phyloP scores from a whole-genome alignment of 2,329 filamentous ascomycete species.

The Fusarium equiseti region DNA sequence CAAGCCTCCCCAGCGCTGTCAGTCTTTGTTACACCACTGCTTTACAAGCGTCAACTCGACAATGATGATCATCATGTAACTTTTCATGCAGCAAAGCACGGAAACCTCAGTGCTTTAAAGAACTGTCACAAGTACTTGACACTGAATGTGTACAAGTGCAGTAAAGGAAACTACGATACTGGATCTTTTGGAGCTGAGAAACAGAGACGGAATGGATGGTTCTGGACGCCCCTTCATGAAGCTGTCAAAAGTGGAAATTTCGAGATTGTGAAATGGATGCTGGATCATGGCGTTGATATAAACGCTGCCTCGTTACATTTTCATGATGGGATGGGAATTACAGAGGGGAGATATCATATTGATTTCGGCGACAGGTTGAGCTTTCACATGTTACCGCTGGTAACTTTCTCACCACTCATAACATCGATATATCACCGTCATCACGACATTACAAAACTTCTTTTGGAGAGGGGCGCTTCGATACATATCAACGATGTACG shows the following conservation, averaged over 20 bases:
- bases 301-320: slow-evolving; percentile 10
- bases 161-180: background rate
- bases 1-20: background rate
- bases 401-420: slow-evolving; percentile 26
- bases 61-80: slow-evolving; percentile 12
- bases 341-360: slow-evolving; percentile 3
- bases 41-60: slow-evolving; percentile 25
- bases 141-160: background rate
- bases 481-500: slow-evolving; percentile 16
- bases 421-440: slow-evolving; percentile 11
- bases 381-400: slow-evolving; percentile 8
- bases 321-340: slow-evolving; percentile 1
- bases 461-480: slow-evolving; percentile 21
- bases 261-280: slow-evolving; percentile 14
- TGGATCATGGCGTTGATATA: slow-evolving; percentile 13
- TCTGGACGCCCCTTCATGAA: slow-evolving; percentile 6
- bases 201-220: slow-evolving; percentile 5
- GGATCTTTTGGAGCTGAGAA: background rate
- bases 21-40: slow-evolving; percentile 10
- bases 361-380: slow-evolving; percentile 25
- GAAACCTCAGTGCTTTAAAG: background rate
- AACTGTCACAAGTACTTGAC: background rate
- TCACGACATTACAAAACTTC: slow-evolving; percentile 3
- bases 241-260: slow-evolving; percentile 2
- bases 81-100: slow-evolving; percentile 24